Conservation (phyloP, 2,329 filamentous ascomycete species). For the Aspergillus fumigatus region DNA sequence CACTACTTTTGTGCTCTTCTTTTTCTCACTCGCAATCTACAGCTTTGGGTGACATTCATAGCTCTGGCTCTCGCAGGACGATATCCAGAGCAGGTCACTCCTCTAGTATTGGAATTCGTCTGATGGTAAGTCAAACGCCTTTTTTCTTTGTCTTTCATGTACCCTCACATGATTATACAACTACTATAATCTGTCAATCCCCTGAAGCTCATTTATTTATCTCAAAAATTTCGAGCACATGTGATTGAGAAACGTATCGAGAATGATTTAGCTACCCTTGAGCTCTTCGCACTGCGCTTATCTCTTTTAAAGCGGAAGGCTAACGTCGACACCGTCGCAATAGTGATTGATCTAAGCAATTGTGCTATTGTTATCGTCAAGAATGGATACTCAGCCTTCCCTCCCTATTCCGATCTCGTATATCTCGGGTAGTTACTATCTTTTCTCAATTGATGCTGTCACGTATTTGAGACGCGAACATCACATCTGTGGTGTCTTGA, state of each 20-base stretch:
- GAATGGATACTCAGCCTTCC: slow-evolving; percentile 33
- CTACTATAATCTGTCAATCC: slow-evolving; percentile 76
- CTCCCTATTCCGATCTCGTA: slow-evolving; percentile 73
- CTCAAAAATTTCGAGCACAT: slow-evolving; percentile 31
- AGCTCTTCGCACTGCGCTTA: slow-evolving; percentile 4
- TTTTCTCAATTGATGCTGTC: slow-evolving; percentile 82
- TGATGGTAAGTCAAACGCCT: slow-evolving; percentile 27
- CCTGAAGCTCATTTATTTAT: slow-evolving; percentile 55
- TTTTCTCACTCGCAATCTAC: slow-evolving; percentile 7
- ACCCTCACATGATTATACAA: slow-evolving; percentile 59
- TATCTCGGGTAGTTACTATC: slow-evolving; percentile 74
- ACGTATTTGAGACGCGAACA: slow-evolving; percentile 72
- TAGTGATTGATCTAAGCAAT: slow-evolving; percentile 8
- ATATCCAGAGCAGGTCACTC: slow-evolving; percentile 13
- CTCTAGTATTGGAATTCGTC: slow-evolving; percentile 7
- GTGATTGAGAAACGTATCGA: slow-evolving; percentile 44
- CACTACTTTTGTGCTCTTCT: slow-evolving; percentile 6
- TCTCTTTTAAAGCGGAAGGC: slow-evolving; percentile 12
- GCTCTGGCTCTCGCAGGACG: slow-evolving; percentile 27
- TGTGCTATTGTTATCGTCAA: slow-evolving; percentile 4
- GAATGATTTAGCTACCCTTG: slow-evolving; percentile 25
- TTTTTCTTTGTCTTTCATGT: not conserved
- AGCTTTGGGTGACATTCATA: slow-evolving; percentile 1
- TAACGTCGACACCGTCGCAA: slow-evolving; percentile 19
- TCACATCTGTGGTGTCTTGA: slow-evolving; percentile 79